phyloP scores from a whole-genome alignment of 768 basidiomycete species.

The Pisolithus orientalis region DNA sequence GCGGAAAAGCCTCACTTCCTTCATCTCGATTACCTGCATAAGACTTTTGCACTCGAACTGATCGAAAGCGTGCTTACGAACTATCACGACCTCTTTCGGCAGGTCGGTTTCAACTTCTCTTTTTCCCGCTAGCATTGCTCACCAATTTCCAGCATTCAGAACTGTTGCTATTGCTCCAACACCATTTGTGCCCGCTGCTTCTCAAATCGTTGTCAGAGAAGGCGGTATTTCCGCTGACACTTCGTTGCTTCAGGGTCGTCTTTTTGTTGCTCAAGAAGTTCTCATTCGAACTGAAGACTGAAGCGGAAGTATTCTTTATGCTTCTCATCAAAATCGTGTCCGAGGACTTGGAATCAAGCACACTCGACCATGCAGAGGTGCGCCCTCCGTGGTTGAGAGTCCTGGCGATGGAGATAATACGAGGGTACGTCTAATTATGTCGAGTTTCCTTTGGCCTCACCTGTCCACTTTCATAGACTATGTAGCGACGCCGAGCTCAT shows the following conservation, averaged over 20 bases:
- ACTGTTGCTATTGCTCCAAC: constrained; percentile 77
- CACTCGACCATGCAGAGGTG: constrained; percentile 20
- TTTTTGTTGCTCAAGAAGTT: constrained; percentile 93
- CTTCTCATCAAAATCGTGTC: constrained; percentile 60
- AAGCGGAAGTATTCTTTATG: constrained; percentile 83
- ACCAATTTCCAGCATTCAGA: constrained; percentile 58
- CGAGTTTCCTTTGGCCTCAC: constrained; percentile 2
- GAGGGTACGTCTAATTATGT: constrained; percentile 48
- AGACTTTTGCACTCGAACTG: constrained; percentile 94
- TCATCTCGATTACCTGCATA: constrained; percentile 74
- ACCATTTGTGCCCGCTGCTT: constrained; percentile 86
- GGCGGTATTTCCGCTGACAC: constrained; percentile 78
- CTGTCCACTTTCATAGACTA: constrained; percentile 35
- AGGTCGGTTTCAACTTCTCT: constrained; percentile 39
- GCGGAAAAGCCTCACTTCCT: constrained; percentile 77
- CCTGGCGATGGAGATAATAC: constrained; percentile 86
- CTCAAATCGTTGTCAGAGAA: constrained; percentile 81
- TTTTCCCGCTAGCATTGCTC: neutral
- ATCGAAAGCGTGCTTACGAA: constrained; percentile 96
- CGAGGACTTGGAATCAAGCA: constrained; percentile 39
- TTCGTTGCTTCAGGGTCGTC: constrained; percentile 89
- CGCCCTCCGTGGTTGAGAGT: constrained; percentile 86
- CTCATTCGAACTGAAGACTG: constrained; percentile 68
- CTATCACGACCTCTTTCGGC: constrained; percentile 79
- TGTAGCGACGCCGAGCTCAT: constrained; percentile 78